These are phyloP conservation scores for Cytospora schulzeri DNA, from an alignment of 2,329 filamentous ascomycete species.

Conservation along the genomic window DNA sequence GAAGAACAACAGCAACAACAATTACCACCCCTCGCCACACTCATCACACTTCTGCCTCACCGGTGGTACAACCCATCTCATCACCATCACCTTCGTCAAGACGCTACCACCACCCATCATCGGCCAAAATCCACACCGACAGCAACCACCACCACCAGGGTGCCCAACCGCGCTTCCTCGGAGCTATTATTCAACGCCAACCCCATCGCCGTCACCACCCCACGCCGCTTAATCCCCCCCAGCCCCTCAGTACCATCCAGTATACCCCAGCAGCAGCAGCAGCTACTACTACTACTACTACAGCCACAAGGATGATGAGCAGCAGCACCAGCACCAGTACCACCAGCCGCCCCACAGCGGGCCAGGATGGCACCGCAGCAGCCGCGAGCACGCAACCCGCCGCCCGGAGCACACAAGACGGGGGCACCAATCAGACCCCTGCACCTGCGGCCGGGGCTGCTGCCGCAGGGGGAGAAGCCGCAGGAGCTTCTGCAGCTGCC, in stretches of 20 bases:
- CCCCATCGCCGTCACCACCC: neutral
- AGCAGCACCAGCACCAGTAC: too few species aligned
- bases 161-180: neutral
- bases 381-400: constrained; percentile 23
- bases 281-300: too few species aligned
- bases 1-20: neutral
- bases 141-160: neutral
- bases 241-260: neutral
- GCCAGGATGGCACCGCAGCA: neutral
- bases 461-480: constrained; percentile 6
- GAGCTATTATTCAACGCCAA: neutral
- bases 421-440: neutral
- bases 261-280: too few species aligned
- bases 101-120: neutral
- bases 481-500: constrained; percentile 10
- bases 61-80: too few species aligned
- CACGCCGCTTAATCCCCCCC: too few species aligned
- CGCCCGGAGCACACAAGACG: constrained; percentile 18
- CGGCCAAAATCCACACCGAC: neutral
- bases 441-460: neutral
- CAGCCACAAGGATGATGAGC: neutral
- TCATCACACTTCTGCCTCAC: neutral
- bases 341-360: neutral
- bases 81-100: neutral
- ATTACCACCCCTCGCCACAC: neutral